Conservation (phyloP, 345 rosid genomes). For the Aethionema arabicum region DNA sequence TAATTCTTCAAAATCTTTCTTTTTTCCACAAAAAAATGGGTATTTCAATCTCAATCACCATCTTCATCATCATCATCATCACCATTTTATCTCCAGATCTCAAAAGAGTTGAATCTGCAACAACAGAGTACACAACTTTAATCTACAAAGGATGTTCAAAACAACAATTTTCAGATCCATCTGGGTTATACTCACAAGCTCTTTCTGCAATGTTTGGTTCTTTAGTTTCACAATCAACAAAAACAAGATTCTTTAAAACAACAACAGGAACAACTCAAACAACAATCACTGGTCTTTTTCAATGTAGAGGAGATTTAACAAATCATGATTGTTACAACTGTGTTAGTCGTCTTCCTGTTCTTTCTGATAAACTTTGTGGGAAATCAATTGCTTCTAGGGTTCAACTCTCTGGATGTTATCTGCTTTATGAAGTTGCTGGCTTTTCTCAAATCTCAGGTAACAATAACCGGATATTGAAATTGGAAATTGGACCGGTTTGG, state of each 20-base stretch:
- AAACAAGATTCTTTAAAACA: constrained; percentile 79
- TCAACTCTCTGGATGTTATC: constrained; percentile 86
- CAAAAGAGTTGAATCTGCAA: constrained; percentile 50
- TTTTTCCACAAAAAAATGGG: constrained; percentile 24
- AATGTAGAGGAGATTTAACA: constrained; percentile 86
- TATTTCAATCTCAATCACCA: constrained; percentile 41
- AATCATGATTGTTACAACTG: constrained; percentile 83
- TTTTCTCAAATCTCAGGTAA: constrained; percentile 67
- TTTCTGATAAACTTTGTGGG: constrained; percentile 75
- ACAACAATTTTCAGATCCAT: constrained; percentile 77
- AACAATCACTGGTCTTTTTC: constrained; percentile 81
- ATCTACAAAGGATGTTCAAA: constrained; percentile 93
- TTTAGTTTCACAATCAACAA: constrained; percentile 76
- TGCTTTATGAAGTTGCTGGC: constrained; percentile 79
- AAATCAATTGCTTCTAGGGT: constrained; percentile 73
- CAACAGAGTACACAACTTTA: constrained; percentile 57
- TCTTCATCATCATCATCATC: constrained; percentile 34
- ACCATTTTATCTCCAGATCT: constrained; percentile 38
- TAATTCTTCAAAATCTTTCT: constrained; percentile 38
- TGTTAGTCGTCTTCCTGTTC: constrained; percentile 78
- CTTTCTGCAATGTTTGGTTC: constrained; percentile 83
- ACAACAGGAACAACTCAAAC: constrained; percentile 73
- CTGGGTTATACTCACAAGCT: constrained; percentile 82
- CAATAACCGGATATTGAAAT: constrained; percentile 13
- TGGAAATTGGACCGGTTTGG: too few relatives aligned